A percentile compares a stretch with the other conserved stretches of the same genome.
Evolutionary conservation across 2,329 filamentous ascomycete genomes (phyloP).

Genomic region (Cytospora chrysosperma): DNA sequence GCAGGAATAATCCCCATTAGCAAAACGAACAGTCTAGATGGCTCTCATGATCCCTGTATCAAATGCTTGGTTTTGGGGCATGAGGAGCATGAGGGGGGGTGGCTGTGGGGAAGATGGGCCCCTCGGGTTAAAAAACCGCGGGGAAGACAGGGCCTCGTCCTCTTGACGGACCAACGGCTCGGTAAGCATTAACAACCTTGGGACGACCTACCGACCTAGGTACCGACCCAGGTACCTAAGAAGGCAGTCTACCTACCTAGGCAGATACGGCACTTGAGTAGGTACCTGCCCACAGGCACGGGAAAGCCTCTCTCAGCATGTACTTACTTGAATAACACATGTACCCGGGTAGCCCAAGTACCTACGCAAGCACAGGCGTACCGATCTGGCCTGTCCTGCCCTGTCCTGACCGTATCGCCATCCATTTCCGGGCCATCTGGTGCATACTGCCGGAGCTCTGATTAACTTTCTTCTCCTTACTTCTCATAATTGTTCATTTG

Average conservation of each 20-base stretch:
- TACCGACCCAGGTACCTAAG: neutral
- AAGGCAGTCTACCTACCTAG: too few species aligned
- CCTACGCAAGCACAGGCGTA: too few species aligned
- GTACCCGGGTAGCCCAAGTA: neutral
- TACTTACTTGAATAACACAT: too few species aligned
- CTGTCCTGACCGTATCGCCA: slow-evolving; percentile 6
- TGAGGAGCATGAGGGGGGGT: too few species aligned
- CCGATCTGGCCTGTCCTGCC: neutral
- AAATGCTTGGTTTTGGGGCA: neutral
- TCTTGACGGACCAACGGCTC: slow-evolving; percentile 21
- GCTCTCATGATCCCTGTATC: too few species aligned
- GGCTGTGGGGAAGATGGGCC: slow-evolving; percentile 8
- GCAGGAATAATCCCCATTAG: too few species aligned
- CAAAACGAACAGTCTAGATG: too few species aligned
- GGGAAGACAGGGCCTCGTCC: neutral
- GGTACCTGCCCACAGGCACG: too few species aligned
- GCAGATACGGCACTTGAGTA: too few species aligned
- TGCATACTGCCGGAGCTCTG: neutral
- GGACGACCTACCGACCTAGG: neutral
- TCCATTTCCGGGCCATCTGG: slow-evolving; percentile 11
- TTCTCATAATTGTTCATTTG: neutral
- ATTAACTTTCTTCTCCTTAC: neutral
- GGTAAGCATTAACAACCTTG: slow-evolving; percentile 21
- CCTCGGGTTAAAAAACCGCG: slow-evolving; percentile 10
- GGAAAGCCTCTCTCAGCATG: too few species aligned